Base-by-base conservation (phyloP, 2,329 filamentous ascomycete genomes). In the Mollisia scopiformis region DNA sequence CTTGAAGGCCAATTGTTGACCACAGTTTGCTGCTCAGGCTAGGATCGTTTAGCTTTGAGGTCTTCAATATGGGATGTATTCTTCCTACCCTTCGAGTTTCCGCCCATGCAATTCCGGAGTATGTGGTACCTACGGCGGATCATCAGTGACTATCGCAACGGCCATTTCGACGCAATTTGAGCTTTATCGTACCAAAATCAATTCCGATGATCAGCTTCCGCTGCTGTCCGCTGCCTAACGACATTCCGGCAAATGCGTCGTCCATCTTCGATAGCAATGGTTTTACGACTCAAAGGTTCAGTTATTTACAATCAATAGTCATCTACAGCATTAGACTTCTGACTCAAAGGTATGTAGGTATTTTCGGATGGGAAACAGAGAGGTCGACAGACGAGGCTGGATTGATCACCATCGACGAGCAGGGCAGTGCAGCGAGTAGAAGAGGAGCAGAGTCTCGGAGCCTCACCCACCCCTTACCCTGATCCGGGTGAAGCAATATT, bases 1-100 rank as follows among this genome's bases (percentile, higher is more conserved):
- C 27, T 50, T 5, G 51, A 50, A 25, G 63, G 63, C 63, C 63
- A 65, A 49, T 46, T 30, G 16, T 65, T 49, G 39, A 61, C 39
- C 7, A 59, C 41, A 11, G 47, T 28, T n/a, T 58, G 57, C 35
- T 62, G 49, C 27, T 65, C 59, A 1, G 47, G 31, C 59, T 64
- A 31, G 2, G 21, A 25, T 19, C 13, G 11, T 19, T 51, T n/a
- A 51, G 27, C 13, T 21, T 35, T 19, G 4, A 33, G 19, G 7
- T 14, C 23, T 51, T 31, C n/a, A 6, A 28, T 5, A 47, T 3
- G 30, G 23, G n/a, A 19, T n/a, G 19, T 10, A 27, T 43, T 25
- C 23, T n/a, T 6, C 35, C 25, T 57, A 61, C 58, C 19, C 58
- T 25, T 43, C 58, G 55, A n/a, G 55, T 63, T 13, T 63, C 62